Percentiles rank a stretch among this genome's conserved stretches.
phyloP scores from a whole-genome alignment of 202 grass and related monocot genomes.

The Carex sylvatica region DNA sequence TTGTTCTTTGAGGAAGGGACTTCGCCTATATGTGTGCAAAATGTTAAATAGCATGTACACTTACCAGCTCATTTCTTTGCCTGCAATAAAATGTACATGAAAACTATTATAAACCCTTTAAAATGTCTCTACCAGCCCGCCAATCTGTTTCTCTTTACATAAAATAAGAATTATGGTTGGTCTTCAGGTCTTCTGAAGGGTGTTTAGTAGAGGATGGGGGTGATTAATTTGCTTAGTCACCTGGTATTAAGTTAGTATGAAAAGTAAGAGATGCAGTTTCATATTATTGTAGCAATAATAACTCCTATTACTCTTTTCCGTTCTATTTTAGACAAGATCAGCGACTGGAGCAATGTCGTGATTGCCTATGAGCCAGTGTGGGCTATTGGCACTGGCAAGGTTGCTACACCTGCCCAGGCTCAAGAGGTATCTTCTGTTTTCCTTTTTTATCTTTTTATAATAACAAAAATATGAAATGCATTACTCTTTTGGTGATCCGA shows the following conservation, averaged over 20 bases:
- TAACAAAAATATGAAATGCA: background rate
- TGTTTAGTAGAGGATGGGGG: background rate
- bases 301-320: background rate
- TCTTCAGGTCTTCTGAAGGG: background rate
- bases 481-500: background rate
- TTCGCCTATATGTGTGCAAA: background rate
- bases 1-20: background rate
- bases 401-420: conserved; percentile 85
- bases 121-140: background rate
- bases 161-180: background rate
- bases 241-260: background rate
- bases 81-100: too few relatives aligned
- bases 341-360: conserved; percentile 85
- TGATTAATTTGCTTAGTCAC: background rate
- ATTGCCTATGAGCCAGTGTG: conserved; percentile 95
- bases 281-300: background rate
- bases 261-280: background rate
- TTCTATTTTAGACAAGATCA: conserved; percentile 66
- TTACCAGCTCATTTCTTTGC: too few relatives aligned
- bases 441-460: background rate
- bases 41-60: background rate
- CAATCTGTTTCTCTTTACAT: background rate
- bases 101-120: too few relatives aligned
- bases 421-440: conserved; percentile 64
- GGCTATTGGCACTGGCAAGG: conserved; percentile 98